These are phyloP conservation scores for Castanea sativa DNA, from an alignment of 306 rosid genomes.

Conservation along the genomic window DNA sequence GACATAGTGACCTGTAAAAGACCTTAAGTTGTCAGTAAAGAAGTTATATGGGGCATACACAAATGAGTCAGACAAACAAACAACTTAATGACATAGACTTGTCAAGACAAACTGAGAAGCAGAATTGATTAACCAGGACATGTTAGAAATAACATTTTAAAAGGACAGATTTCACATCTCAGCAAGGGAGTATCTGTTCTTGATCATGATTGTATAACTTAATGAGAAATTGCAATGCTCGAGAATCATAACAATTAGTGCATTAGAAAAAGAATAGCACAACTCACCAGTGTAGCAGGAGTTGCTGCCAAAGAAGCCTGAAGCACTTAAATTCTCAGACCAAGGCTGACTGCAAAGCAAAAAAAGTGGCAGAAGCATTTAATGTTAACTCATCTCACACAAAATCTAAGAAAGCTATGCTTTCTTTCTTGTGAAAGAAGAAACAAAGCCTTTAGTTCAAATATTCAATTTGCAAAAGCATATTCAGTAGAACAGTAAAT, in stretches of 20 bases:
- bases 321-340: slow-evolving; percentile 46
- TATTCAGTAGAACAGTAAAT: not conserved
- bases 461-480: not conserved
- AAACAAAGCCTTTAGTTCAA: not conserved
- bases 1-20: slow-evolving; percentile 75
- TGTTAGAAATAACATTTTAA: not conserved
- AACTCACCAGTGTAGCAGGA: slow-evolving; percentile 76
- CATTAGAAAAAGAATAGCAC: slow-evolving; percentile 17
- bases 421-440: slow-evolving; percentile 7
- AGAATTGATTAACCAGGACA: not conserved
- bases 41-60: not conserved
- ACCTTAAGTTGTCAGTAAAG: slow-evolving; percentile 17
- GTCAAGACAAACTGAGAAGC: not conserved
- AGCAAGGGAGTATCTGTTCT: not conserved
- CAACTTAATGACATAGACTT: no score
- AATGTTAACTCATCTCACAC: slow-evolving; percentile 22
- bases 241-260: not conserved
- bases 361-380: slow-evolving; percentile 35
- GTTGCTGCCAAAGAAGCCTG: slow-evolving; percentile 48
- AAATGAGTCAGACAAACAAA: not conserved
- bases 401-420: not conserved
- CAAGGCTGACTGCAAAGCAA: slow-evolving; percentile 51
- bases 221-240: not conserved
- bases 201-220: not conserved
- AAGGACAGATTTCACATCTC: not conserved